phyloP scores from a whole-genome alignment of 2,329 filamentous ascomycete genomes.

The Sporothrix inflata region DNA sequence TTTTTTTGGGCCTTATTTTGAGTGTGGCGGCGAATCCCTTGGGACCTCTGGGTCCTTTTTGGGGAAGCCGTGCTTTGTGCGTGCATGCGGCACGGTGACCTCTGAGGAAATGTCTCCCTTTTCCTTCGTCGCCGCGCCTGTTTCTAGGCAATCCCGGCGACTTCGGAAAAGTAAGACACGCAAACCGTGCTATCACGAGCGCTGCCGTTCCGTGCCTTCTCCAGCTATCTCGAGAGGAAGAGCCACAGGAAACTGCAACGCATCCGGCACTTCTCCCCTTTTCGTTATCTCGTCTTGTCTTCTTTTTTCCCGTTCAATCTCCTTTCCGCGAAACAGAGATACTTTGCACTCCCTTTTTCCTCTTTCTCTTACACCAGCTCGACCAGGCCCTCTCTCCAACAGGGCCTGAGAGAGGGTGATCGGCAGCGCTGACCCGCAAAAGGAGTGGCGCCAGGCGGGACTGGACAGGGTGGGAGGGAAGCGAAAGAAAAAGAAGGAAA shows the following conservation, averaged over 20 bases:
- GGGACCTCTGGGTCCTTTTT: no score
- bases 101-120: no score
- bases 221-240: no score
- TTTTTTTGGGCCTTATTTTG: neutral
- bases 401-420: conserved; percentile 2
- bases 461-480: neutral
- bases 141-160: no score
- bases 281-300: neutral
- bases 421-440: conserved; percentile 19
- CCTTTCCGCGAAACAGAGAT: neutral
- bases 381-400: neutral
- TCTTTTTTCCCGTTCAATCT: neutral
- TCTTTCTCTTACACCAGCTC: conserved; percentile 14
- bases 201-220: no score
- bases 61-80: no score
- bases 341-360: neutral
- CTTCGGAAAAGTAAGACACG: no score
- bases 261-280: neutral
- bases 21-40: neutral
- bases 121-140: no score
- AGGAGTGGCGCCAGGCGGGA: conserved; percentile 17
- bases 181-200: no score
- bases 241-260: no score
- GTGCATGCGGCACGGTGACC: no score
- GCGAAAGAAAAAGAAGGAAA: neutral